Conservation (phyloP, 768 basidiomycete genomes). For the Tephrocybe sp. region DNA sequence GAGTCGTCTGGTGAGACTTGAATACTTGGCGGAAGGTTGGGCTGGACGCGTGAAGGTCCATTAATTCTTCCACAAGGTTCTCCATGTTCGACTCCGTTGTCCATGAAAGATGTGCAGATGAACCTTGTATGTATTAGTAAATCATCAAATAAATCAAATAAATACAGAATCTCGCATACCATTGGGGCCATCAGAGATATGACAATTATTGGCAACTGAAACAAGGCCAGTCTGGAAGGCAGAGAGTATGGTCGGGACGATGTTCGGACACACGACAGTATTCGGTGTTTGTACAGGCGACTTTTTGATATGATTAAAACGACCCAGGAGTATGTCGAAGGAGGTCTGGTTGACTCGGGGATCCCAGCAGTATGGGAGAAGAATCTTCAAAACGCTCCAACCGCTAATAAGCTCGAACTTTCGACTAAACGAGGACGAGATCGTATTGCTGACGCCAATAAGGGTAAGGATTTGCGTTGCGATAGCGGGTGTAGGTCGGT, state of each 20-base stretch:
- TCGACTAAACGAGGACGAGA: constrained; percentile 64
- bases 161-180: constrained; percentile 20
- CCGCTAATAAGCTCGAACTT: constrained; percentile 88
- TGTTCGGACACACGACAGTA: constrained; percentile 60
- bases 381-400: constrained; percentile 72
- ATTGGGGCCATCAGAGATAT: constrained; percentile 27
- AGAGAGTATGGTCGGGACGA: constrained; percentile 71
- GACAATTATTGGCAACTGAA: constrained; percentile 36
- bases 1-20: constrained; percentile 68
- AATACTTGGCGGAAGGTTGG: constrained; percentile 71
- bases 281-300: constrained; percentile 24
- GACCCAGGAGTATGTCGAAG: constrained; percentile 69
- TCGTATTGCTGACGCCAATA: constrained; percentile 52
- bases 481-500: constrained; percentile 62
- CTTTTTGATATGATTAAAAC: constrained; percentile 23
- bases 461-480: constrained; percentile 61
- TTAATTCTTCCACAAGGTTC: constrained; percentile 64
- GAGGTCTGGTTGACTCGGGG: constrained; percentile 62
- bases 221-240: constrained; percentile 62
- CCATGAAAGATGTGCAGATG: constrained; percentile 24
- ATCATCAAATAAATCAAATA: neutral
- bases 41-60: constrained; percentile 65
- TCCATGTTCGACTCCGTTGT: constrained; percentile 48
- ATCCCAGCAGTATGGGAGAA: constrained; percentile 73
- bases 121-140: constrained; percentile 5